A percentile compares a stretch with the other conserved stretches of the same genome.
Conservation (phyloP, 208 protist species). For the Trypanosoma melophagium region DNA sequence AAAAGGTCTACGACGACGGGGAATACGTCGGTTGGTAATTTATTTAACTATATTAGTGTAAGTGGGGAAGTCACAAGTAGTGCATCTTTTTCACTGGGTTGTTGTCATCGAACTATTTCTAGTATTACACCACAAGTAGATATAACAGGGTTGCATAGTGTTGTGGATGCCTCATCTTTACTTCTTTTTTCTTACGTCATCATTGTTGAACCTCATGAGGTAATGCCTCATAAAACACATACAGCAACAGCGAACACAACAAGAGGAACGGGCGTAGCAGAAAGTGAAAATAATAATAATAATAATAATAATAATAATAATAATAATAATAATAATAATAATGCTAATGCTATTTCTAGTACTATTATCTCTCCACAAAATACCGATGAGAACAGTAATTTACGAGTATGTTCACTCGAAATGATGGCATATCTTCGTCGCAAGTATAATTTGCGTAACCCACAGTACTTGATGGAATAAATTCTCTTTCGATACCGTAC, state of each 20-base stretch:
- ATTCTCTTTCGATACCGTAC: conserved; percentile 3
- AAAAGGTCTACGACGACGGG: not conserved
- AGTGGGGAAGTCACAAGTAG: not conserved
- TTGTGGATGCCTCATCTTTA: not conserved
- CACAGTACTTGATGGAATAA: conserved; percentile 12
- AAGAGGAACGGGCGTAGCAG: not conserved
- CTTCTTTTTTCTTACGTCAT: conserved; percentile 11
- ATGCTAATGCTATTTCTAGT: conserved; percentile 7
- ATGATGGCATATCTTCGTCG: conserved; percentile 15
- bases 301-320: not conserved
- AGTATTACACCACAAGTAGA: not conserved
- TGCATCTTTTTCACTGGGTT: not conserved
- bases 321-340: conserved; percentile 5
- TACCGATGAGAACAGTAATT: not conserved
- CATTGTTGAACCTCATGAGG: conserved; percentile 10
- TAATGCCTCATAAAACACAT: not conserved
- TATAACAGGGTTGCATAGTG: not conserved
- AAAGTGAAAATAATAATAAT: not conserved
- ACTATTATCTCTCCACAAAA: not conserved
- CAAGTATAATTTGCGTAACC: conserved; percentile 16
- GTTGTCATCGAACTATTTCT: conserved; percentile 4
- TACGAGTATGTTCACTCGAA: not conserved
- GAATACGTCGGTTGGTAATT: not conserved
- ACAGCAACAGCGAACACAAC: not conserved
- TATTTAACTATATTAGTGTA: conserved; percentile 13